Evolutionary conservation across 1,284 basidiomycete species (phyloP), one percentile per base, ranked within the genome.

Genomic region (Cutaneotrichosporon arboriforme): DNA sequence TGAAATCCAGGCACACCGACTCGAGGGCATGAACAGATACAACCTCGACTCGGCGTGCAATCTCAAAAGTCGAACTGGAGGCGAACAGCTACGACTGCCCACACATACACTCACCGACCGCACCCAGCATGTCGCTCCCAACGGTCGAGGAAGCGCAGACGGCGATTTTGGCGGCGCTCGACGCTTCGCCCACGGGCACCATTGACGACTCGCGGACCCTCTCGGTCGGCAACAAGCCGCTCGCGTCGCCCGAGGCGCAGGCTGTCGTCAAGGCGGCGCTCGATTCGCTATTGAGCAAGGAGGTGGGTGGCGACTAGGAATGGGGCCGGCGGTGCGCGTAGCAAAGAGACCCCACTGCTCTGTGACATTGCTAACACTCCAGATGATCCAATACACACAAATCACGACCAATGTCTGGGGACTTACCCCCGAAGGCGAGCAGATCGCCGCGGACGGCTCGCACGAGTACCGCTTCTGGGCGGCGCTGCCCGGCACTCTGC

Each of bases 391-490:
- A 51, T 92, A 89, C 66, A 83, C 84, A 41, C 84, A 87, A 33
- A 84, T 90, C 68, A 90, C 91, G 69, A 79, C 83, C 10, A 78
- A 83, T 10, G 81, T 83, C 8, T 85, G 90, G 77, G 78, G 77
- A 12, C 81, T 90, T 36, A 90, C 88, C 14, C 75, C 81, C 3
- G 92, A 97, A 77, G 92, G 92, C 21, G 70, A 77, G n/a, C 82
- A 86, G 63, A 87, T 94, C 59, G 82, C 83, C 14, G 75, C 81
- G 41, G 77, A 85, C 46, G 92, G 92, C 22, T 96, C 91, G n/a
- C 90, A 94, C 75, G 92, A 97, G 79, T 90, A 85, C 51, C 83
- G 88, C 54, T 88, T 96, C 21, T 97, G 91, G 91, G 77, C 80
- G 45, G 89, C 82, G n/a, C 77, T 93, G 4, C 87, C 88, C 3